Evolutionary conservation across 2,329 filamentous ascomycete genomes (phyloP).

Genomic region (Bipolaris victoriae): DNA sequence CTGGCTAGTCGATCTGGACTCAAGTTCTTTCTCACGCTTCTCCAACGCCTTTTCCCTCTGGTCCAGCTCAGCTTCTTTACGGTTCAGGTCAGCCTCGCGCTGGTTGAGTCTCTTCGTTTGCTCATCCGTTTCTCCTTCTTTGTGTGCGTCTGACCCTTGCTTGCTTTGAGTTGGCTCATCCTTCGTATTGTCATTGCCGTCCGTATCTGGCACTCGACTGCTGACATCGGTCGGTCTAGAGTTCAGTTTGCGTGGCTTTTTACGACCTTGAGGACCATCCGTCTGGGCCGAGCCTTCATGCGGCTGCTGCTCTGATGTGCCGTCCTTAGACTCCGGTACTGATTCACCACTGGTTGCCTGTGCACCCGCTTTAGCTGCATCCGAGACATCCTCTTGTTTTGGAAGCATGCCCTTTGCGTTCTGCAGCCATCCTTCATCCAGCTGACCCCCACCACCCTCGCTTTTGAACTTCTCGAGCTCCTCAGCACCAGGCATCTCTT

Average conservation of each 20-base stretch:
- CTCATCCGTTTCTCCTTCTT: not conserved
- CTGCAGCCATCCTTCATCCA: constrained; percentile 18
- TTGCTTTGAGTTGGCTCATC: not conserved
- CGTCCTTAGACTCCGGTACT: constrained; percentile 1
- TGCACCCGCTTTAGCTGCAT: constrained; percentile 3
- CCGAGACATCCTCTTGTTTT: constrained; percentile 10
- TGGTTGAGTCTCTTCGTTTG: constrained; percentile 2
- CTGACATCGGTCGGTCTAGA: constrained; percentile 1
- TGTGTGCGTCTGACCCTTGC: not conserved
- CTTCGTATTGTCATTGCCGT: not conserved
- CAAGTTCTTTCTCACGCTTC: constrained; percentile 8
- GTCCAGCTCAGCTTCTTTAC: constrained; percentile 8
- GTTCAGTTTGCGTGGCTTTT: constrained; percentile 28
- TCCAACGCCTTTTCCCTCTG: constrained; percentile 7
- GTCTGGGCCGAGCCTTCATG: not conserved
- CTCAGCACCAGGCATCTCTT: constrained; percentile 22
- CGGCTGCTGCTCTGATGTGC: not conserved
- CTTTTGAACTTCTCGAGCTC: constrained; percentile 25
- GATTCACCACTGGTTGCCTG: not conserved
- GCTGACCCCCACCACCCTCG: constrained; percentile 15
- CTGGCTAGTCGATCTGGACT: not conserved
- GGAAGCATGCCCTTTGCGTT: constrained; percentile 21
- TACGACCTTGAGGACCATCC: constrained; percentile 10
- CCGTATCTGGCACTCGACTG: not conserved
- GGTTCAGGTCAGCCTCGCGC: constrained; percentile 4